Conservation (phyloP, 371 early-diverging fungal species). For the Rhizopus delemar region DNA sequence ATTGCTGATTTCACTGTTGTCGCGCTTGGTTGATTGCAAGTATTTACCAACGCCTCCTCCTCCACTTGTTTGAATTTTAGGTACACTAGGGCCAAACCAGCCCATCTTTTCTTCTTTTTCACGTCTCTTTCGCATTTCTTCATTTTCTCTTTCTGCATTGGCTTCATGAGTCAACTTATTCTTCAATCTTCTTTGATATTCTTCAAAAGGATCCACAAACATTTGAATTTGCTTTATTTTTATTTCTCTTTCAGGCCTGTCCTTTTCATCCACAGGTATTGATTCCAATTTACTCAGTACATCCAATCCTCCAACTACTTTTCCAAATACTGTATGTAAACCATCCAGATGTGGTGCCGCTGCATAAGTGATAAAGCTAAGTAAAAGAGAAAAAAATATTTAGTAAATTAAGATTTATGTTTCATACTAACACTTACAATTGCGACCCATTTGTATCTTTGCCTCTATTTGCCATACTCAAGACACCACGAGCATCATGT, state of each 20-base stretch:
- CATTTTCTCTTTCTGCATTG: constrained; percentile 47
- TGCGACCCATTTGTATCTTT: constrained; percentile 84
- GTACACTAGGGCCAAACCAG: constrained; percentile 73
- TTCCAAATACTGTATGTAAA: constrained; percentile 91
- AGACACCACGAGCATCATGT: constrained; percentile 78
- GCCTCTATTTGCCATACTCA: constrained; percentile 91
- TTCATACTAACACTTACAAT: constrained; percentile 65
- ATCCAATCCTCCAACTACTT: constrained; percentile 82
- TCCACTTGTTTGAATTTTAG: constrained; percentile 28
- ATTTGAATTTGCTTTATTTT: constrained; percentile 72
- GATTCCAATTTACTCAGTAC: constrained; percentile 80
- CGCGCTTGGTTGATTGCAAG: constrained; percentile 40
- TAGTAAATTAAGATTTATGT: neutral
- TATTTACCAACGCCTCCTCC: constrained; percentile 70
- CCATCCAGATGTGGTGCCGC: constrained; percentile 84
- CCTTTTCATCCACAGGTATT: constrained; percentile 69
- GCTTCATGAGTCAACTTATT: constrained; percentile 51
- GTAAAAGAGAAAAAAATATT: neutral
- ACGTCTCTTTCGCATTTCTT: constrained; percentile 32
- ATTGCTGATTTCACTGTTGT: constrained; percentile 7
- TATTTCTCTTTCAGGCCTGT: constrained; percentile 74
- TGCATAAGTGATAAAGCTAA: constrained; percentile 82
- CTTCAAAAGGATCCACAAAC: constrained; percentile 85
- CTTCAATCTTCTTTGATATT: constrained; percentile 63
- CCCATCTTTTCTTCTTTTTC: constrained; percentile 64